Evolutionary conservation across 495 filamentous ascomycete genomes (phyloP).

Genomic region (Tuber melanosporum): DNA sequence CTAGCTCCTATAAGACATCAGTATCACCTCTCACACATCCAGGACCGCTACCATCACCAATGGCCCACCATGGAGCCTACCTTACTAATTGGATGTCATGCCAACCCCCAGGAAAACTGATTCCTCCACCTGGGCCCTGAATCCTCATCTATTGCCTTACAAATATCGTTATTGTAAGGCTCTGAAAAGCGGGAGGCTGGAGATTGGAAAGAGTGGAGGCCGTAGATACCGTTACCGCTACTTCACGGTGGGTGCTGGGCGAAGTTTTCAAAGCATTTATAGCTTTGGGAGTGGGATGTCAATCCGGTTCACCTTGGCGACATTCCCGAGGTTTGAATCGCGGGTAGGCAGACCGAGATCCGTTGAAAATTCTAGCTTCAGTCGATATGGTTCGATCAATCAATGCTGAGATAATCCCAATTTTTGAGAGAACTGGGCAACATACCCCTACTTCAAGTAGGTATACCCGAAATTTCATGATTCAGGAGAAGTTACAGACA

Average conservation of each 20-base stretch:
- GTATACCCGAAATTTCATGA: background rate
- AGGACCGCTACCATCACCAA: background rate
- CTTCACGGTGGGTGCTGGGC: too few species aligned
- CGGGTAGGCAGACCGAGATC: background rate
- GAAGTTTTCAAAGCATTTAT: background rate
- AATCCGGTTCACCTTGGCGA: background rate
- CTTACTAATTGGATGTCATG: conserved; percentile 41
- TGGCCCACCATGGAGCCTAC: background rate
- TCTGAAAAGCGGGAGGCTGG: conserved; percentile 43
- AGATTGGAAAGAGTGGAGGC: too few species aligned
- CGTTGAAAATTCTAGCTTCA: background rate
- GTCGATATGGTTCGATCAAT: background rate
- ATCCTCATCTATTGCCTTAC: conserved; percentile 43
- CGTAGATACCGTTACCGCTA: too few species aligned
- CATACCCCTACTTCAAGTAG: background rate
- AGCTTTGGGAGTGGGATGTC: background rate
- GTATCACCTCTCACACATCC: background rate
- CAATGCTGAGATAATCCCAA: background rate
- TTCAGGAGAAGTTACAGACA: background rate
- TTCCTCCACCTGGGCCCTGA: conserved; percentile 55
- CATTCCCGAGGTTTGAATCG: background rate
- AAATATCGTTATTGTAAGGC: conserved; percentile 53
- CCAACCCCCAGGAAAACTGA: conserved; percentile 62
- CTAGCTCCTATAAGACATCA: conserved; percentile 54
- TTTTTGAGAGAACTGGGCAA: background rate